These are phyloP conservation scores for Monosporascus sp. DNA, from an alignment of 2,329 filamentous ascomycete genomes.

Conservation along the genomic window DNA sequence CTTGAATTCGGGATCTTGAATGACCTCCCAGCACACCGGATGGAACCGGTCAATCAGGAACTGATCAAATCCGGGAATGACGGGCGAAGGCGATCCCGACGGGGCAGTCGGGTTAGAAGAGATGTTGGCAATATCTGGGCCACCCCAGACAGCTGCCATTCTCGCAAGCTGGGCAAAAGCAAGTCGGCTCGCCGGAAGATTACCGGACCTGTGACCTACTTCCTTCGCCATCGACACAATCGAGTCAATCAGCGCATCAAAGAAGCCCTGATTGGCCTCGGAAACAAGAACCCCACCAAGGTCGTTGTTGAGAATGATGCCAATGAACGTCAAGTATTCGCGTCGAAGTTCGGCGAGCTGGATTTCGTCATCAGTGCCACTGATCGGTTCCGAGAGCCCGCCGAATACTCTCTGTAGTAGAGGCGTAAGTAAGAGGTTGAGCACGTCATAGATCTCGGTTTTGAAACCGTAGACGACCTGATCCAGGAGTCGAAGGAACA, in stretches of 20 bases:
- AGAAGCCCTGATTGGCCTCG: constrained; percentile 81
- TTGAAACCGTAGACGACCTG: constrained; percentile 97
- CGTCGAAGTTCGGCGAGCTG: constrained; percentile 85
- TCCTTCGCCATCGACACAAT: constrained; percentile 82
- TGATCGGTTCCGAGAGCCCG: constrained; percentile 75
- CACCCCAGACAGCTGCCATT: constrained; percentile 88
- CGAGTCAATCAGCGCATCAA: constrained; percentile 80
- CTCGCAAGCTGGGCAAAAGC: constrained; percentile 77
- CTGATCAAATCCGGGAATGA: constrained; percentile 81
- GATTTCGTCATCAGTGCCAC: constrained; percentile 93
- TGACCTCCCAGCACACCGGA: constrained; percentile 81
- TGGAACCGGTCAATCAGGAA: constrained; percentile 91
- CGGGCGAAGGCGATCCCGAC: constrained; percentile 46
- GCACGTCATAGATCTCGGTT: constrained; percentile 79
- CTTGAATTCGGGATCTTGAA: constrained; percentile 73
- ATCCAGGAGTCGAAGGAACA: constrained; percentile 86
- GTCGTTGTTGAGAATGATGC: constrained; percentile 86
- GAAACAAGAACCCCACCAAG: constrained; percentile 85
- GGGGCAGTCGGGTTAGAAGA: constrained; percentile 46
- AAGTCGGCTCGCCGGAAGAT: constrained; percentile 57
- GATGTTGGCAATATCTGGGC: constrained; percentile 65
- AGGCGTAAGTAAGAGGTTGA: constrained; percentile 84
- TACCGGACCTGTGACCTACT: constrained; percentile 53
- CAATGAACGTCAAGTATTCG: constrained; percentile 92
- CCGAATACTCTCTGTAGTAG: constrained; percentile 85